Evolutionary conservation across 768 basidiomycete genomes (phyloP), one percentile per base, ranked within the genome.

Genomic region (Pleurotus eryngii): DNA sequence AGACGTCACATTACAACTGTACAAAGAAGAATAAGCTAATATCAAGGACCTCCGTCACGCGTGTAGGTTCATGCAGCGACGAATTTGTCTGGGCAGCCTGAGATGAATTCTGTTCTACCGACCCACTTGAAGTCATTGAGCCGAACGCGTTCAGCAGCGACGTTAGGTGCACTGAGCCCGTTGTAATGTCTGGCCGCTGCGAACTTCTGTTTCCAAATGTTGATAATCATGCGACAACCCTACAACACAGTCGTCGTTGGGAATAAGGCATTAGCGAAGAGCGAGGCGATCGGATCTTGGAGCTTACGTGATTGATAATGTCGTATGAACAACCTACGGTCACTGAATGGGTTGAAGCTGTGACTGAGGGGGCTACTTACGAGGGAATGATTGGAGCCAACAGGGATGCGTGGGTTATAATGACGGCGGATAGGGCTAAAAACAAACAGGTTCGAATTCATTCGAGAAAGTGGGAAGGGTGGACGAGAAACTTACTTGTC

Each of bases 221-320:
- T 39, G 37, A 54, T 18, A 6, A 54, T 54, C 51, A 54, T 54
- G 24, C 51, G 51, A n/a, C 51, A 54, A 24, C 51, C 51, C 51
- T 54, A 26, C 30, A 35, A 35, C 9, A 35, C 8, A 5, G 17
- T 6, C 15, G 39, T 17, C 9, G n/a, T 17, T 35, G 24, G 20
- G 38, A 15, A 12, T n/a, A 22, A 37, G 14, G 20, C 8, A 18
- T 37, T n/a, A 35, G 49, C 0, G 15, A 26, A 22, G 24, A 6
- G 20, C 14, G 39, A 7, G 6, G 3, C 3, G 22, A 24, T 5
- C 3, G 18, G 3, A 7, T 35, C 2, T n/a, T 14, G 37, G 7
- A 24, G 22, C 51, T 9, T 54, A 54, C 51, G 24, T 54, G 9
- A 54, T 54, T 11, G 51, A 54, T 3, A 54, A n/a, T 7, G 39